Evolutionary conservation across 1,139 yeast species (phyloP).

Genomic region (Casaregolazyma suthepensis): DNA sequence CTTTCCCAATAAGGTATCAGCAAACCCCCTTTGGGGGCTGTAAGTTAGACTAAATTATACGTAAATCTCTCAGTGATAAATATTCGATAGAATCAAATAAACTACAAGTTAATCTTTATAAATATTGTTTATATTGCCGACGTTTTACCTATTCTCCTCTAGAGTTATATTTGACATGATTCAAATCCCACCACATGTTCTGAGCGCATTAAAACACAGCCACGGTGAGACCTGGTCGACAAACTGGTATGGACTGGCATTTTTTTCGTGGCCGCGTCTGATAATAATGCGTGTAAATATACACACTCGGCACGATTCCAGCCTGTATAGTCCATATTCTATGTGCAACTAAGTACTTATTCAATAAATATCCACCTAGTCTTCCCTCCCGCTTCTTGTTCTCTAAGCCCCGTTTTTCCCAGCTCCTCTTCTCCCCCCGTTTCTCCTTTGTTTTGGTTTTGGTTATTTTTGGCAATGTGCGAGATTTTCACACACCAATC

Average conservation of each 20-base stretch:
- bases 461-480: neutral
- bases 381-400: neutral
- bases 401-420: neutral
- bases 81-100: no score
- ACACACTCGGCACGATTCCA: no score
- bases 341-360: no score
- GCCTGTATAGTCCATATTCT: no score
- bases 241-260: no score
- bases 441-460: neutral
- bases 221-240: no score
- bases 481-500: neutral
- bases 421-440: neutral
- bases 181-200: neutral
- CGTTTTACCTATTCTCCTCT: no score
- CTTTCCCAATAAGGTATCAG: neutral
- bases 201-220: neutral
- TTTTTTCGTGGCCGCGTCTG: neutral
- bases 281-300: neutral
- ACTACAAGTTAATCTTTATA: neutral
- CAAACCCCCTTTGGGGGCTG: neutral
- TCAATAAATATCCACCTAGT: neutral
- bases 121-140: neutral
- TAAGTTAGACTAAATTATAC: neutral
- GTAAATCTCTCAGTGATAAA: neutral
- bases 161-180: neutral